Percentiles rank a stretch among this genome's conserved stretches.
These are phyloP conservation scores for Spongispora temasekensis DNA, from an alignment of 1,284 basidiomycete genomes.

Conservation along the genomic window DNA sequence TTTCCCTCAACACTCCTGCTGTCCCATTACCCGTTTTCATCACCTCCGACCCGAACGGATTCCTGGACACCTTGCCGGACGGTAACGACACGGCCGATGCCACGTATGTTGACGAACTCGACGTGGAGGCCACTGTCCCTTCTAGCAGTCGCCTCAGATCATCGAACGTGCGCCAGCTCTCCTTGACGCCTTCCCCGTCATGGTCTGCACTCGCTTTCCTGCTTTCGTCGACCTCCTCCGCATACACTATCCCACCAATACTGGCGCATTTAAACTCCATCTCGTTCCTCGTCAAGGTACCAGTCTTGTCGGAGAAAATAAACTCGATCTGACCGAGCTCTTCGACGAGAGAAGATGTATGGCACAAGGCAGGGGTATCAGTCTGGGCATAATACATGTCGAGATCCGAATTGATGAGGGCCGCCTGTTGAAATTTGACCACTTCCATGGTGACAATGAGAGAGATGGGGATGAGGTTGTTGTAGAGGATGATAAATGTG, in stretches of 20 bases:
- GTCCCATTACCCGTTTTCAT: neutral
- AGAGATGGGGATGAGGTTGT: conserved; percentile 99
- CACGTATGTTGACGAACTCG: neutral
- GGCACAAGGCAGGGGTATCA: conserved; percentile 95
- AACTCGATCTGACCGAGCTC: conserved; percentile 99
- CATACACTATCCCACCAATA: conserved; percentile 88
- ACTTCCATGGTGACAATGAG: conserved; percentile 99
- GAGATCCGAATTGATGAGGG: conserved; percentile 95
- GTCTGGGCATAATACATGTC: conserved; percentile 96
- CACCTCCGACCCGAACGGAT: conserved; percentile 24
- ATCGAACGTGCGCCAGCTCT: conserved; percentile 76
- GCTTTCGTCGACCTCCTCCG: conserved; percentile 78
- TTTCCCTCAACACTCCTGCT: conserved; percentile 36
- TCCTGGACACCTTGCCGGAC: conserved; percentile 14
- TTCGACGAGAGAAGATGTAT: conserved; percentile 96
- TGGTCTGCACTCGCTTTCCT: conserved; percentile 66
- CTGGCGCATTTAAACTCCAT: conserved; percentile 97
- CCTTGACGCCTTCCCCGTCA: conserved; percentile 46
- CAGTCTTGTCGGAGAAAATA: conserved; percentile 99
- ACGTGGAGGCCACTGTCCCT: conserved; percentile 11
- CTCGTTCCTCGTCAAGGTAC: conserved; percentile 95
- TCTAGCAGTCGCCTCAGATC: conserved; percentile 65
- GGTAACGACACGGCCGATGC: conserved; percentile 1
- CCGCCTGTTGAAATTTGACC: conserved; percentile 97
- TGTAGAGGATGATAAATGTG: conserved; percentile 98